Evolutionary conservation across 768 basidiomycete genomes (phyloP), one percentile per base, ranked within the genome.

Genomic region (Mycena crocata): DNA sequence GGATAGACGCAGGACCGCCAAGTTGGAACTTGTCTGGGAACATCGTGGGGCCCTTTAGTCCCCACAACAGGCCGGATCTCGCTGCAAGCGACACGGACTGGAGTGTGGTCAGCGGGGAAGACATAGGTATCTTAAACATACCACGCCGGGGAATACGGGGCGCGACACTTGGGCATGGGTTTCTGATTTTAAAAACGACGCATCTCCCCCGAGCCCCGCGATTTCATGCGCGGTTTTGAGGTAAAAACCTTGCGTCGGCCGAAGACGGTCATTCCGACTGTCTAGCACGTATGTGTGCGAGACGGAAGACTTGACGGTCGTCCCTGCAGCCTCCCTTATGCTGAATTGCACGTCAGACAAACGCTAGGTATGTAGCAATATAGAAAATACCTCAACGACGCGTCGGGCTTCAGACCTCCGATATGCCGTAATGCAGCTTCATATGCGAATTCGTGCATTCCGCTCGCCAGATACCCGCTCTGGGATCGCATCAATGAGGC

Each of bases 1-100:
- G 84, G 0, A 99, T 84, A 57, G 89, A 94, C 9, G 91, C 87
- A 0, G 98, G 96, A 0, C 98, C 98, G 28, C 98, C 98, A 0
- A 98, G 85, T 69, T 97, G 96, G 77, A 95, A 95, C 7, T 95
- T 89, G 78, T 99, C 98, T 1, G 89, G 85, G 72, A 94, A 92
- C 26, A 89, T 84, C 9, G 86, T 84, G 15, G 82, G 77, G 14
- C 82, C 79, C 9, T 71, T 70, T 30, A 97, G 76, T 50, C 90
- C 87, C 74, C 87, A 87, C 14, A 99, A 79, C 28, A 93, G 63
- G 2, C 96, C 96, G 0, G 88, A 81, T 12, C 91, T 84, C 2
- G 89, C 89, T 4, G 92, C 86, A 17, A 97, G 80, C 0, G 95
- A 95, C 42, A 93, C 67, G 3, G 90, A 87, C 96, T 69, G 39